A percentile compares a stretch with the other conserved stretches of the same genome.
Evolutionary conservation across 805 yeast species (phyloP).

Genomic region (Kodamaea hsintzibuensis): DNA sequence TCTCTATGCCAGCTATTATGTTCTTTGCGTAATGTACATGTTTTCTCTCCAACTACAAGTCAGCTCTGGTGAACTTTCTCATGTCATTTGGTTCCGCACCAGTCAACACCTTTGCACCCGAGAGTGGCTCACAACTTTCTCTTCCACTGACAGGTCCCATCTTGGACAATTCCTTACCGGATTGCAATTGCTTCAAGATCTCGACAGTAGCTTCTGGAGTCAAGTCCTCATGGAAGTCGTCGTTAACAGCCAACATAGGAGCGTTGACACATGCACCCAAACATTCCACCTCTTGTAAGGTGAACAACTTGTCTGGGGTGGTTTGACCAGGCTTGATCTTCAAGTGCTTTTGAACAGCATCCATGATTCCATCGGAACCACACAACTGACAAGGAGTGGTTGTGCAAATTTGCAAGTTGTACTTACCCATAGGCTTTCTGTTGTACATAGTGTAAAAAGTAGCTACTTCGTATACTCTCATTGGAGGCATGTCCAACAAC

Average conservation of each 20-base stretch:
- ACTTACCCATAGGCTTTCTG: constrained; percentile 83
- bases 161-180: constrained; percentile 55
- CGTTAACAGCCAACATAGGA: constrained; percentile 84
- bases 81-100: constrained; percentile 67
- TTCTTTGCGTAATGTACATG: background rate
- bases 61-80: constrained; percentile 68
- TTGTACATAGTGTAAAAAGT: constrained; percentile 91
- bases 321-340: constrained; percentile 76
- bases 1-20: background rate
- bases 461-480: constrained; percentile 92
- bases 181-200: constrained; percentile 61
- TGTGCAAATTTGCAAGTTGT: constrained; percentile 81
- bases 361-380: constrained; percentile 77
- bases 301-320: constrained; percentile 71
- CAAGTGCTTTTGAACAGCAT: constrained; percentile 61
- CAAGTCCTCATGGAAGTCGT: constrained; percentile 80
- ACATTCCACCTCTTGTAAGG: constrained; percentile 87
- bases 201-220: constrained; percentile 64
- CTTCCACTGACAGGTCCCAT: constrained; percentile 76
- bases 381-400: constrained; percentile 89
- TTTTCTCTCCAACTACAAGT: constrained; percentile 43
- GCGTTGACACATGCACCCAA: constrained; percentile 91
- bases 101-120: constrained; percentile 65
- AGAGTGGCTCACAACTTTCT: constrained; percentile 72
- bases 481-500: constrained; percentile 84